Evolutionary conservation across 257 asterid species (phyloP).

Genomic region (Buddleja alternifolia): DNA sequence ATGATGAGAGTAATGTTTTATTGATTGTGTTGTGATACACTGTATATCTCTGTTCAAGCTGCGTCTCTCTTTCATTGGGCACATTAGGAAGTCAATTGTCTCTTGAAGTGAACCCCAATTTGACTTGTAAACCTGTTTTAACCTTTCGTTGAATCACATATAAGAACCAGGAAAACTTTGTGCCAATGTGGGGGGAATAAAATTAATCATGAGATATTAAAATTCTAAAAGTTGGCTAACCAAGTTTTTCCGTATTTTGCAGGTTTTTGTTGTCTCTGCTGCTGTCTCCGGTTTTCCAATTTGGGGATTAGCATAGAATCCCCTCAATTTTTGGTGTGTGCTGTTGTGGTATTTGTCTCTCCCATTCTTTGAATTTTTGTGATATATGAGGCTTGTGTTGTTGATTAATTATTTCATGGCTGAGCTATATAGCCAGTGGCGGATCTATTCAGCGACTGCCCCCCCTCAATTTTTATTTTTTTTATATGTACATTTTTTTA

Average conservation of each 20-base stretch:
- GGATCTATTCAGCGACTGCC: too few relatives aligned
- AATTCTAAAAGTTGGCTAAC: not conserved
- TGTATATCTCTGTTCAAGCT: not conserved
- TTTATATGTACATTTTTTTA: too few relatives aligned
- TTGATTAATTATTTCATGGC: constrained; percentile 27
- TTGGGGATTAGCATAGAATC: constrained; percentile 26
- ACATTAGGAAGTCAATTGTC: not conserved
- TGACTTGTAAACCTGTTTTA: not conserved
- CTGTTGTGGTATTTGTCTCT: constrained; percentile 11
- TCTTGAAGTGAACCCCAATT: not conserved
- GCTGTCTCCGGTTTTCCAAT: constrained; percentile 29
- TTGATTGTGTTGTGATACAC: not conserved
- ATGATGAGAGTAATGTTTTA: not conserved
- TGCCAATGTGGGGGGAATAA: not conserved
- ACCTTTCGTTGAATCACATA: not conserved
- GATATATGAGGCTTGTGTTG: constrained; percentile 12
- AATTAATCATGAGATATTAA: not conserved
- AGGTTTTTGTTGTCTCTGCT: constrained; percentile 27
- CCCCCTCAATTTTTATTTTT: too few relatives aligned
- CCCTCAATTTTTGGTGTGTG: constrained; percentile 48
- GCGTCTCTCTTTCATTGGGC: not conserved
- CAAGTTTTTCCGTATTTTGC: constrained; percentile 17
- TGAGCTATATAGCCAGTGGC: too few relatives aligned
- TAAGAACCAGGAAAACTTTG: not conserved
- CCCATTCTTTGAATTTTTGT: constrained; percentile 35